Base-by-base conservation (phyloP, 1,284 basidiomycete genomes). In the Sporisorium exsertum region DNA sequence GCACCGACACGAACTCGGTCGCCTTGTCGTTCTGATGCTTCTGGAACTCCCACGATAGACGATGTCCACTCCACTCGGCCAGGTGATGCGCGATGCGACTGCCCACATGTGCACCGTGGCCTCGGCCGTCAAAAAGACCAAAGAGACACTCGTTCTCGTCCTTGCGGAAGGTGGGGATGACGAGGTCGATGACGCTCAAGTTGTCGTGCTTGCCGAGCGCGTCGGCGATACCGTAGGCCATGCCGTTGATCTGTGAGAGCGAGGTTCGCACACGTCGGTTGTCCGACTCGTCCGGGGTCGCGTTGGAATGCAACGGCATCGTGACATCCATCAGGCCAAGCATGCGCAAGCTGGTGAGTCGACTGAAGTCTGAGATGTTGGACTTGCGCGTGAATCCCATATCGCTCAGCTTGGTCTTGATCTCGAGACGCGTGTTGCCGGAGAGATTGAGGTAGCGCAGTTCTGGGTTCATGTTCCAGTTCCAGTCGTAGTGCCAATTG, bases 401-500 rank as follows among this genome's bases (percentile, higher is more conserved):
- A 7, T 84, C 84, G 53, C 81, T 79, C 35, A 82, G 68, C 61
- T 83, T 81, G 43, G 91, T 91, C 86, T 92, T 93, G 87, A 94
- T 93, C 87, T 93, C 92, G n/a, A 94, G 88, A 49, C 92, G 90
- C 86, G 93, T 93, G 87, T 94, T 94, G 16, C 93, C 93, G 0
- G 93, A 94, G 57, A 94, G 82, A 83, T 94, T 94, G 76, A 94
- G 91, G 86, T 97, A 98, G 60, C 91, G 92, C 68, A 99, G 89
- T 76, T 93, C 92, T 72, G 91, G 91, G 86, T 98, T 99, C 89
- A 95, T 97, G 86, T 98, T 98, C 97, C 97, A 99, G 86, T 99
- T 99, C 96, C 96, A 99, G 87, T 99, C 97, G 86, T 96, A 99
- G 83, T 96, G 94, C 92, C 92, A 96, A 84, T 99, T 99, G 81